Evolutionary conservation across 129 eudicot genomes (phyloP).

Genomic region (Oenanthe sinensis): DNA sequence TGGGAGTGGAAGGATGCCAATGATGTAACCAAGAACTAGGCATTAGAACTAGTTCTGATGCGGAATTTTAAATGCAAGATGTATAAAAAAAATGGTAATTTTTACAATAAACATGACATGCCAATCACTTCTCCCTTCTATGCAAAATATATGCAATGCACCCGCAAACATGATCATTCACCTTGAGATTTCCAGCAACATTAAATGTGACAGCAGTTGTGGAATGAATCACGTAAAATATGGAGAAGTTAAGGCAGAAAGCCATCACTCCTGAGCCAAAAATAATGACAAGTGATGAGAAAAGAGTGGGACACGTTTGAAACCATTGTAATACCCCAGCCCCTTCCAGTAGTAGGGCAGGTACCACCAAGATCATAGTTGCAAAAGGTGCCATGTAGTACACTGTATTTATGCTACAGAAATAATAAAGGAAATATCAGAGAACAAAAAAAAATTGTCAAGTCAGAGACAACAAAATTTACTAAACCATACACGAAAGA

Average conservation of each 20-base stretch:
- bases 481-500: neutral
- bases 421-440: neutral
- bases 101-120: neutral
- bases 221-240: conserved; percentile 88
- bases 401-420: conserved; percentile 85
- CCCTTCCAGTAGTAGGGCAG: conserved; percentile 83
- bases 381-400: conserved; percentile 99
- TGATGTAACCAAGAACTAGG: neutral
- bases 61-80: conserved; percentile 13
- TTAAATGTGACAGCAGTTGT: conserved; percentile 96
- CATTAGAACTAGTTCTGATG: neutral
- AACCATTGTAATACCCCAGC: conserved; percentile 74
- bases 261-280: conserved; percentile 83
- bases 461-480: too few relatives aligned
- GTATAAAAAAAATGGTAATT: neutral
- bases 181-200: conserved; percentile 98
- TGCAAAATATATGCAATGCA: neutral
- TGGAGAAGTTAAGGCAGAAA: conserved; percentile 88
- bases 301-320: conserved; percentile 34
- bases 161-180: conserved; percentile 12
- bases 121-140: conserved; percentile 20
- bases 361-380: conserved; percentile 75
- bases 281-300: conserved; percentile 53
- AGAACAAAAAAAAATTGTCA: too few relatives aligned
- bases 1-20: neutral